Evolutionary conservation across 441 rosid genomes (phyloP).

Genomic region (Viola pubescens): DNA sequence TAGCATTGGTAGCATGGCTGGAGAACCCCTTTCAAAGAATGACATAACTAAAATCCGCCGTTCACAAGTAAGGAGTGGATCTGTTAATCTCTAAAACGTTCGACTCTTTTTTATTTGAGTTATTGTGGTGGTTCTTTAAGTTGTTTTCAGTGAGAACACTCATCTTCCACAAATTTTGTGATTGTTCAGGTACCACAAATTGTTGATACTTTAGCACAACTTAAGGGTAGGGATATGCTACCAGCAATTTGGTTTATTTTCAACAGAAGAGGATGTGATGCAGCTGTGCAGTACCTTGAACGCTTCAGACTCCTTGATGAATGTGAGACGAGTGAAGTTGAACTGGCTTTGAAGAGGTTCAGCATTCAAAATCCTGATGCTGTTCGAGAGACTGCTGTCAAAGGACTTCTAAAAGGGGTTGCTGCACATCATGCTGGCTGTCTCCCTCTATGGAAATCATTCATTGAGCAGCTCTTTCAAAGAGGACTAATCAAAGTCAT

Average conservation of each 20-base stretch:
- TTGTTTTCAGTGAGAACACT: not conserved
- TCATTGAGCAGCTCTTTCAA: conserved; percentile 85
- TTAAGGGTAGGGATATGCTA: conserved; percentile 68
- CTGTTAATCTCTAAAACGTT: conserved; percentile 10
- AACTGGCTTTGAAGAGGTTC: conserved; percentile 76
- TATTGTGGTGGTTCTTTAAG: conserved; percentile 7
- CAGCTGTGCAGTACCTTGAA: conserved; percentile 83
- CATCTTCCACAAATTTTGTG: not conserved
- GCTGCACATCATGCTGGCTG: conserved; percentile 99
- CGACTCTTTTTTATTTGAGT: conserved; percentile 10
- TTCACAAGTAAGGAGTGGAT: conserved; percentile 46
- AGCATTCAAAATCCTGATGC: conserved; percentile 86
- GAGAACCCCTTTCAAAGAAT: conserved; percentile 70
- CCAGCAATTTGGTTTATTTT: conserved; percentile 98
- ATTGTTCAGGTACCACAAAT: conserved; percentile 73
- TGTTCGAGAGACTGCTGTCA: conserved; percentile 71
- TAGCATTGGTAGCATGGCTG: conserved; percentile 31
- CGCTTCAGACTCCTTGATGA: conserved; percentile 68
- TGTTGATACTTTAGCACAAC: conserved; percentile 70
- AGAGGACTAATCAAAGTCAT: conserved; percentile 89
- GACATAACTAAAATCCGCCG: conserved; percentile 72
- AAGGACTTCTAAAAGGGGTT: conserved; percentile 77
- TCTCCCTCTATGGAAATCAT: conserved; percentile 91
- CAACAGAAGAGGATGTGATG: conserved; percentile 91
- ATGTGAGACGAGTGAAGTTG: conserved; percentile 76